Base-by-base conservation (phyloP, 2,329 filamentous ascomycete species). In the Sphaerulina vaccinii region DNA sequence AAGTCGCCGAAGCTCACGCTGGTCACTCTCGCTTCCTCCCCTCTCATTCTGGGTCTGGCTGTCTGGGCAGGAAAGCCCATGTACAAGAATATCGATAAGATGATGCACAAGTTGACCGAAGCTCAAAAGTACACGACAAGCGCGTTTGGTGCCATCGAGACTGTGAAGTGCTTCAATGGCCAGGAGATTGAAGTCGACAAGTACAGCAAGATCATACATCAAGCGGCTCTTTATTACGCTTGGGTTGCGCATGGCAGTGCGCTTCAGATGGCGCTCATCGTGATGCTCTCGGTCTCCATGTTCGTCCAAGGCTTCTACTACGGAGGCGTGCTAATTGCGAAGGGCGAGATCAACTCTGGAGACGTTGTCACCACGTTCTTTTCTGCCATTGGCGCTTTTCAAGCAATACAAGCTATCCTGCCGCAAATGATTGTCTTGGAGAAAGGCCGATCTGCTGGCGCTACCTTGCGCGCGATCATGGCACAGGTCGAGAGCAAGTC, bases 251-350 rank as follows among this genome's bases (percentile, higher is more conserved):
- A 81, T 39, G 78, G 82, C 13, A 87, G 84, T 58, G 83, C 87
- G 0, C 66, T 84, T 2, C 90, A 96, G 64, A 83, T 88, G 64
- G 85, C 84, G 0, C 80, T 87, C 41, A 78, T 88, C 45, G 84
- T 86, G 40, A 81, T 95, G 59, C 84, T 90, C 73, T 84, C 86
- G 23, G 79, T 90, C 3, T 78, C 77, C 1, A 84, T 96, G 67
- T 96, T 97, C 59, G 85, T 95, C 0, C 80, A 90, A 51, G 91
- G 90, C 0, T 96, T 97, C 64, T 96, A 88, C 82, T 95, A 91
- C 61, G 91, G 90, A 0, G 80, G 86, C 22, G 74, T 81, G 1
- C 77, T 96, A 1, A 83, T 93, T 8, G 74, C 77, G 8, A 70
- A 79, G 1, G 83, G 82, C 1, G 68, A 76, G 1, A 72, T 82